Evolutionary conservation across 2,329 filamentous ascomycete genomes (phyloP).

Genomic region (Sporothrix luriei): DNA sequence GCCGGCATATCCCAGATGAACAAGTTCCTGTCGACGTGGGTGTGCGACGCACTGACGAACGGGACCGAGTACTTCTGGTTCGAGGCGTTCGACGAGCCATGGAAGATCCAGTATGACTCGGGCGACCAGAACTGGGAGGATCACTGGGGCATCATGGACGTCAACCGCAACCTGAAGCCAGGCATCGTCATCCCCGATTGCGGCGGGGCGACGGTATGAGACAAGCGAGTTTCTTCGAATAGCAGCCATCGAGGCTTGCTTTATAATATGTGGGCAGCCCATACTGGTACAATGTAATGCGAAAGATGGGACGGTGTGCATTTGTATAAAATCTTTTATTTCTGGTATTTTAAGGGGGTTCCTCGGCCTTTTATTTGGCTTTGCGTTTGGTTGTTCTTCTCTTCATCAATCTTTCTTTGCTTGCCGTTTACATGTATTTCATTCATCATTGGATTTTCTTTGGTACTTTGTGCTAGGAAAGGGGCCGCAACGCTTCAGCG

Average conservation of each 20-base stretch:
- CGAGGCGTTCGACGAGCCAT: constrained; percentile 93
- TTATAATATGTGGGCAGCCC: neutral
- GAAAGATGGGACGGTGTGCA: neutral
- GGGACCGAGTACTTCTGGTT: constrained; percentile 97
- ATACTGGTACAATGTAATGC: constrained; percentile 7
- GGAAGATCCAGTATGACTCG: constrained; percentile 78
- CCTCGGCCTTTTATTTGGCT: constrained; percentile 3
- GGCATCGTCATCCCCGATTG: constrained; percentile 88
- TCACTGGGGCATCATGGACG: constrained; percentile 91
- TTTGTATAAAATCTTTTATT: constrained; percentile 16
- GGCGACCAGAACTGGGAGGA: constrained; percentile 81
- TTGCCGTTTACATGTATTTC: neutral
- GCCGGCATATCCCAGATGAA: constrained; percentile 83
- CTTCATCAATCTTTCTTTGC: neutral
- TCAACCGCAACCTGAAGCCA: constrained; percentile 77
- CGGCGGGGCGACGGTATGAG: constrained; percentile 67
- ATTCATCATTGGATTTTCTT: neutral
- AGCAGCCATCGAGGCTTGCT: neutral
- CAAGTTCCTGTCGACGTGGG: constrained; percentile 80
- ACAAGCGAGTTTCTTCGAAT: neutral
- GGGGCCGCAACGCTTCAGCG: neutral
- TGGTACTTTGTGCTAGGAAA: neutral
- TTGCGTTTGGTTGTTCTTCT: neutral
- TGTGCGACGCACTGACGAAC: constrained; percentile 77
- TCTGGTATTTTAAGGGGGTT: neutral